A percentile compares a stretch with the other conserved stretches of the same genome.
These are phyloP conservation scores for Acephala macrosclerotiorum DNA, from an alignment of 2,329 filamentous ascomycete species.

Conservation along the genomic window DNA sequence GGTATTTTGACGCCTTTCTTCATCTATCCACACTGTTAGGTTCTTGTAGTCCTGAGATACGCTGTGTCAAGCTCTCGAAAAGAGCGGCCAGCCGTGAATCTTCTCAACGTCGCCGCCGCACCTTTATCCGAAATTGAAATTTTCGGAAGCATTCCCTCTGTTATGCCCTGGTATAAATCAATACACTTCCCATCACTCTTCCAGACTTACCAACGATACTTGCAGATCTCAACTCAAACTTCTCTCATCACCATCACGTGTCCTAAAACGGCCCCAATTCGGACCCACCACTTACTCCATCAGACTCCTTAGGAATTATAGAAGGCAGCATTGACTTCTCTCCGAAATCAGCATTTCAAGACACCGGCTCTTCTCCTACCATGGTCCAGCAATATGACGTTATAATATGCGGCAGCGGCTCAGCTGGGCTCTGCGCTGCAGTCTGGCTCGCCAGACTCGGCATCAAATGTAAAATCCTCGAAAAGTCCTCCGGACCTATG, in stretches of 20 bases:
- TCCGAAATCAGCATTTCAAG: background rate
- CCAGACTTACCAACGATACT: background rate
- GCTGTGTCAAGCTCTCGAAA: background rate
- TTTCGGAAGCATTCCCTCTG: background rate
- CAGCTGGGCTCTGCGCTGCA: constrained; percentile 67
- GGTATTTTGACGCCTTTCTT: no score
- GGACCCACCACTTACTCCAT: background rate
- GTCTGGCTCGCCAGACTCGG: constrained; percentile 66
- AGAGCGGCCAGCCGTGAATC: background rate
- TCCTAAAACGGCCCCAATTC: background rate
- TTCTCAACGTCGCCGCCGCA: background rate
- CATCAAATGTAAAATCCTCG: constrained; percentile 64
- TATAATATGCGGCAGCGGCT: constrained; percentile 67
- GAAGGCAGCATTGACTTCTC: background rate
- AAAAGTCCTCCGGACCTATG: constrained; percentile 61
- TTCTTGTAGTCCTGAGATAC: background rate
- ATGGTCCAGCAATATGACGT: constrained; percentile 53
- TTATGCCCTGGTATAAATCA: background rate
- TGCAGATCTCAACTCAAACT: background rate
- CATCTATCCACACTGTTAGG: background rate
- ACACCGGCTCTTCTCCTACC: background rate
- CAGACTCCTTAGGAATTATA: background rate
- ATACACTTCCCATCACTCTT: background rate
- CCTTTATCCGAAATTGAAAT: background rate
- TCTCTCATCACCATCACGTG: background rate